Percentiles rank a stretch among this genome's conserved stretches.
These are phyloP conservation scores for Yamadazyma takamatsuzukensis DNA, from an alignment of 805 yeast genomes.

Conservation along the genomic window DNA sequence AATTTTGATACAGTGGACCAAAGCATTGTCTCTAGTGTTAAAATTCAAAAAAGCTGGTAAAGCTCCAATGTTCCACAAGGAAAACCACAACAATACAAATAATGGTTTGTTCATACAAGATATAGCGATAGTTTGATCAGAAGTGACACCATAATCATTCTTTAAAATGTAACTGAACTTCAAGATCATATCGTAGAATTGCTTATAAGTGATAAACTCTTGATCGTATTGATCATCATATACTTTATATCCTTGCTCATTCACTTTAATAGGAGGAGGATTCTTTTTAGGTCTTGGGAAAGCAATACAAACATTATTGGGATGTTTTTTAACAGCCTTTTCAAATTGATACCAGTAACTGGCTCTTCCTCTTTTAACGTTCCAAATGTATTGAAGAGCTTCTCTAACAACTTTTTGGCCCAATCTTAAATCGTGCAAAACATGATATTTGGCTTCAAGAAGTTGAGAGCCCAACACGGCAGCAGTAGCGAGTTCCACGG, in stretches of 20 bases:
- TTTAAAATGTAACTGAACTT: conserved; percentile 63
- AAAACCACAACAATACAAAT: conserved; percentile 75
- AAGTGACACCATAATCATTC: conserved; percentile 57
- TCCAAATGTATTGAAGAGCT: conserved; percentile 40
- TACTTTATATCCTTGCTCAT: conserved; percentile 34
- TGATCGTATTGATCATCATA: conserved; percentile 55
- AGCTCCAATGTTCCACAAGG: conserved; percentile 90
- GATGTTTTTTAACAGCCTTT: conserved; percentile 43
- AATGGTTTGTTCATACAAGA: conserved; percentile 82
- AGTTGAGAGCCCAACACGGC: conserved; percentile 43
- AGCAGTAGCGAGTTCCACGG: conserved; percentile 38
- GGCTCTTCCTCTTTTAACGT: conserved; percentile 37
- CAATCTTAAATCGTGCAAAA: conserved; percentile 53
- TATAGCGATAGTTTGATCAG: conserved; percentile 68
- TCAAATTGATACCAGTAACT: conserved; percentile 74
- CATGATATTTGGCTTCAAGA: conserved; percentile 44
- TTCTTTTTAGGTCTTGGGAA: conserved; percentile 49
- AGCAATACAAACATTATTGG: conserved; percentile 56
- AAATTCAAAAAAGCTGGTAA: conserved; percentile 82
- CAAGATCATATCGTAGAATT: conserved; percentile 63
- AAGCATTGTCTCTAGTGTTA: conserved; percentile 67
- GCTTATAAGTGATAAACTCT: conserved; percentile 64
- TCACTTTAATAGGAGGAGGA: conserved; percentile 21
- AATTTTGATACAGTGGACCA: conserved; percentile 74
- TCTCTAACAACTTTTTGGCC: conserved; percentile 40